phyloP scores from a whole-genome alignment of 345 rosid genomes.

The Pistacia atlantica region DNA sequence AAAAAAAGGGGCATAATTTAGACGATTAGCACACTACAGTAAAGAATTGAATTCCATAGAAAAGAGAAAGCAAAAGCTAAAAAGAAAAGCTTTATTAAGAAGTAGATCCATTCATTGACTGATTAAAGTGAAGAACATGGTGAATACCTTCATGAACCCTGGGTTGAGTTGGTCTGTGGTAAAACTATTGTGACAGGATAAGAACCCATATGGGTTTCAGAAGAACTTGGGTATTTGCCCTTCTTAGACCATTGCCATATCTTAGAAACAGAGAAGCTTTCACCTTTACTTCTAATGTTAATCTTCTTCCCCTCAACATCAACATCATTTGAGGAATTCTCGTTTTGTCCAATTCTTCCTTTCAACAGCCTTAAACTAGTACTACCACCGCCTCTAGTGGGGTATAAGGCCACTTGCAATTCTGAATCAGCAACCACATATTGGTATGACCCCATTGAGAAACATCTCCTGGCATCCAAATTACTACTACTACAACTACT shows the following conservation, averaged over 20 bases:
- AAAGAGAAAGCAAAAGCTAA: slow-evolving; percentile 22
- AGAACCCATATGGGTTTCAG: slow-evolving; percentile 40
- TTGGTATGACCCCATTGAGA: slow-evolving; percentile 57
- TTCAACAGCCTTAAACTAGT: slow-evolving; percentile 36
- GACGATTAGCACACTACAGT: slow-evolving; percentile 7
- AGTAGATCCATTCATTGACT: slow-evolving; percentile 32
- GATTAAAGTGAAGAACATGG: slow-evolving; percentile 26
- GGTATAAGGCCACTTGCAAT: slow-evolving; percentile 57
- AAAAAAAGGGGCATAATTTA: not conserved
- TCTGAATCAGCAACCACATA: slow-evolving; percentile 79
- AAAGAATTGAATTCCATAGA: slow-evolving; percentile 25
- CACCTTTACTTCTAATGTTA: slow-evolving; percentile 72
- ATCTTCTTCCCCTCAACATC: slow-evolving; percentile 80
- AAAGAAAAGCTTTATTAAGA: slow-evolving; percentile 19
- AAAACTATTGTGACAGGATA: slow-evolving; percentile 30
- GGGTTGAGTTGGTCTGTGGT: slow-evolving; percentile 43
- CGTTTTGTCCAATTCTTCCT: slow-evolving; percentile 37
- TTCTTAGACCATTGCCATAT: slow-evolving; percentile 93
- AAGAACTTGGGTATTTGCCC: slow-evolving; percentile 47
- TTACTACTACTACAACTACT: slow-evolving; percentile 69
- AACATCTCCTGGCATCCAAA: slow-evolving; percentile 62
- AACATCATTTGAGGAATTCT: slow-evolving; percentile 42
- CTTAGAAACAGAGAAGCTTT: slow-evolving; percentile 94
- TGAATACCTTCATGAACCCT: slow-evolving; percentile 46
- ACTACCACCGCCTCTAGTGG: slow-evolving; percentile 32